Evolutionary conservation across 768 basidiomycete species (phyloP), one percentile per base, ranked within the genome.

Genomic region (Podaxis mareebaensis): DNA sequence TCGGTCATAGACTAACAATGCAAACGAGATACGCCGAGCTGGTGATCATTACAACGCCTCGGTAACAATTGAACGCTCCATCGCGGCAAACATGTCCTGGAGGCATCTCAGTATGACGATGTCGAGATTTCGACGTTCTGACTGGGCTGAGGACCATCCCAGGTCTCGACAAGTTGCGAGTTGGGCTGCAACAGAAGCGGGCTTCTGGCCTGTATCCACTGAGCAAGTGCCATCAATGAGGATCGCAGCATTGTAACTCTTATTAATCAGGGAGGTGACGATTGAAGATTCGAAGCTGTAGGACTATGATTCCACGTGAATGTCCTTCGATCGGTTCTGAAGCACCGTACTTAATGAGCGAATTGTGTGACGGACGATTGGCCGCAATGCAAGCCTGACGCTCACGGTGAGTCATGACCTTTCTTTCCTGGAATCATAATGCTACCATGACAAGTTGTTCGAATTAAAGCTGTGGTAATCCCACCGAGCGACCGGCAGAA

Each of bases 11-110:
- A 26, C 28, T 55, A 17, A 63, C 55, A 11, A 42, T 53, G 20
- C 26, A 42, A 42, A 63, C 53, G 10, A 63, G 52, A 44, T 63
- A 63, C 33, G 44, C 61, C 52, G 53, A 55, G 22, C 56, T 44
- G 12, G 61, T 46, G 26, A 42, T 42, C 40, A 42, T n/a, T 42
- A 42, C 40, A n/a, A 12, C 40, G 13, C 17, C 40, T 6, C 13
- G 12, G 17, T n/a, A 42, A 42, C 40, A 42, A 42, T 13, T 42
- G 28, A 30, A 30, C 28, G 28, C 17, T 42, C 40, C 17, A 13
- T 10, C 17, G 3, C 40, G 17, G 17, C 11, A 10, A 42, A 4
- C 6, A 4, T 0, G 3, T 15, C 13, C 40, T 15, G 12, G 40
- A 42, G 4, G 40, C 17, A n/a, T 42, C 17, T 42, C 40, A 42